These are phyloP conservation scores for Melanopsichium pennsylvanicum DNA, from an alignment of 1,284 basidiomycete species.

Conservation along the genomic window DNA sequence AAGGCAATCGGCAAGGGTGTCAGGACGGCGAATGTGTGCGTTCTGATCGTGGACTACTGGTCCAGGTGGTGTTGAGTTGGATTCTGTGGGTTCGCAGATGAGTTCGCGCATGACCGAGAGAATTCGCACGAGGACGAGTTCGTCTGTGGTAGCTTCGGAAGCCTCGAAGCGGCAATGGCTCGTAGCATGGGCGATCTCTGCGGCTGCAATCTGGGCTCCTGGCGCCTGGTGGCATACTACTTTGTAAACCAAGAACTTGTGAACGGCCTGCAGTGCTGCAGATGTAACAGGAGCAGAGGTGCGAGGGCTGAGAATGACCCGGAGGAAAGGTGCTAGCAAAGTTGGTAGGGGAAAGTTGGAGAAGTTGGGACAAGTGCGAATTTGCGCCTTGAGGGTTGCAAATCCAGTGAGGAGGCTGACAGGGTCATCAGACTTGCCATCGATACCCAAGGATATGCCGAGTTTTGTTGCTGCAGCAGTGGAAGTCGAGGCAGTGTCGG, in stretches of 20 bases:
- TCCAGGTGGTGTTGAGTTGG: neutral
- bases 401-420: conserved; percentile 81
- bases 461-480: conserved; percentile 23
- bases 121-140: conserved; percentile 91
- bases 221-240: conserved; percentile 71
- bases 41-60: neutral
- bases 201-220: conserved; percentile 71
- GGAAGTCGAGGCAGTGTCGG: conserved; percentile 16
- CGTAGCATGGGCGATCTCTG: conserved; percentile 85
- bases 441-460: conserved; percentile 19
- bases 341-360: conserved; percentile 49
- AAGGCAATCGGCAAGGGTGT: conserved; percentile 54
- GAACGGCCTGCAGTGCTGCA: conserved; percentile 83
- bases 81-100: conserved; percentile 72
- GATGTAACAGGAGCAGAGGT: conserved; percentile 95
- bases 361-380: conserved; percentile 65
- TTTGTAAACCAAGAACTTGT: conserved; percentile 82
- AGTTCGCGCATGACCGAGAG: conserved; percentile 84
- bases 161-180: conserved; percentile 98
- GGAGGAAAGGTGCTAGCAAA: conserved; percentile 74
- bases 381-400: conserved; percentile 79
- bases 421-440: conserved; percentile 34
- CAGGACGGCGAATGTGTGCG: neutral
- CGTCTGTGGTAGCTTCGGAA: conserved; percentile 82
- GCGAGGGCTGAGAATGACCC: conserved; percentile 87